Conservation (phyloP, 1,284 basidiomycete genomes). For the Phellopilus nigrolimitatus region DNA sequence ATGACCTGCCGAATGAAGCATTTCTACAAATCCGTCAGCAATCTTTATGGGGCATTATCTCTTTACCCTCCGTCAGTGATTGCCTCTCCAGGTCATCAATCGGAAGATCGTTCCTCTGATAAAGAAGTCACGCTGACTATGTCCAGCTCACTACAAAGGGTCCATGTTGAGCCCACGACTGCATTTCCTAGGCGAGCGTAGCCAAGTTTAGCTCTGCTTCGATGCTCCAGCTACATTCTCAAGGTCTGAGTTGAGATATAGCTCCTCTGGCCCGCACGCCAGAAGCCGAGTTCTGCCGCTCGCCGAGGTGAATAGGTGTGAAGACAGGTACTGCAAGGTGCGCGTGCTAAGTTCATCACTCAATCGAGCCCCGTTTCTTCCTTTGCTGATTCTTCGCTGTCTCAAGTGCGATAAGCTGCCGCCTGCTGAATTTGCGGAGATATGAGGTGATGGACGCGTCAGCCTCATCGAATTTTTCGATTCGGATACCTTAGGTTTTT, state of each 20-base stretch:
- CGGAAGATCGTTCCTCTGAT: constrained; percentile 7
- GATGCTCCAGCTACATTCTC: not conserved
- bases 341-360: too few species aligned
- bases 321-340: too few species aligned
- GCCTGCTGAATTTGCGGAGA: too few species aligned
- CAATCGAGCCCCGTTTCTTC: too few species aligned
- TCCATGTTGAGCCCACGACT: not conserved
- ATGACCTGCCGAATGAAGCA: too few species aligned
- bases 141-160: too few species aligned
- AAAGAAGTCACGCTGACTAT: not conserved
- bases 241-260: not conserved
- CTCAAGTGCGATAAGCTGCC: too few species aligned
- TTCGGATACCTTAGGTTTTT: too few species aligned
- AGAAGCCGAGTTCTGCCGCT: constrained; percentile 7
- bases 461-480: not conserved
- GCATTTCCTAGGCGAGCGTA: not conserved
- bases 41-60: not conserved
- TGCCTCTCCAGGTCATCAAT: not conserved
- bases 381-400: not conserved
- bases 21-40: too few species aligned
- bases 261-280: not conserved
- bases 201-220: not conserved
- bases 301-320: not conserved
- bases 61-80: not conserved
- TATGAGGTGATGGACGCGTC: too few species aligned